phyloP scores from a whole-genome alignment of 2,329 filamentous ascomycete species.

The Fusarium sublunatum region DNA sequence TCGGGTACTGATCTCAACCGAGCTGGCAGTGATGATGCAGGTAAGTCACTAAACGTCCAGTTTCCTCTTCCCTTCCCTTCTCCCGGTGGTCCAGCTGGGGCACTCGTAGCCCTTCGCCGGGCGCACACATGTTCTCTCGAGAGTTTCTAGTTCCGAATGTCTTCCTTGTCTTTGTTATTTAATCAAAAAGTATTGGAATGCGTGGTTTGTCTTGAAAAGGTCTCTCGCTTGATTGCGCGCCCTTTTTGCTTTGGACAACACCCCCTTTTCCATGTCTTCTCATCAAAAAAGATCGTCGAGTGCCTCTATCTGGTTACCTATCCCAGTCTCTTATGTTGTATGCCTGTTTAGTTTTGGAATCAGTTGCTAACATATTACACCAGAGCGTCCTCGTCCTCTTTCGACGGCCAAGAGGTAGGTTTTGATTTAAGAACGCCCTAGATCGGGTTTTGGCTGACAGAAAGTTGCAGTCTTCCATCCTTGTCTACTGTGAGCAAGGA shows the following conservation, averaged over 20 bases:
- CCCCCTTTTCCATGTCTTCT: neutral
- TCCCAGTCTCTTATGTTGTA: neutral
- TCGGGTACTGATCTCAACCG: constrained; percentile 9
- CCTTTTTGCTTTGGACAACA: neutral
- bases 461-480: constrained; percentile 12
- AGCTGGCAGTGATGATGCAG: neutral
- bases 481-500: neutral
- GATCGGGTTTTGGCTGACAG: constrained; percentile 4
- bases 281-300: neutral
- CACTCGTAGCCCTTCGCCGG: neutral
- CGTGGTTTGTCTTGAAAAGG: too few relatives aligned
- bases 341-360: too few relatives aligned
- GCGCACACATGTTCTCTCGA: neutral
- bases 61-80: neutral
- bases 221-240: neutral
- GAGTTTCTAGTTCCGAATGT: neutral
- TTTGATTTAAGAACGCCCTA: too few relatives aligned
- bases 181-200: neutral
- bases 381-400: constrained; percentile 1
- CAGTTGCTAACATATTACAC: constrained; percentile 7
- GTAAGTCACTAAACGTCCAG: constrained; percentile 12
- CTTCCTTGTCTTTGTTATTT: neutral
- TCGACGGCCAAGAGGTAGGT: constrained; percentile 21
- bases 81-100: neutral
- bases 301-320: neutral